Conservation (phyloP, 441 rosid species). For the Metrosideros polymorpha region DNA sequence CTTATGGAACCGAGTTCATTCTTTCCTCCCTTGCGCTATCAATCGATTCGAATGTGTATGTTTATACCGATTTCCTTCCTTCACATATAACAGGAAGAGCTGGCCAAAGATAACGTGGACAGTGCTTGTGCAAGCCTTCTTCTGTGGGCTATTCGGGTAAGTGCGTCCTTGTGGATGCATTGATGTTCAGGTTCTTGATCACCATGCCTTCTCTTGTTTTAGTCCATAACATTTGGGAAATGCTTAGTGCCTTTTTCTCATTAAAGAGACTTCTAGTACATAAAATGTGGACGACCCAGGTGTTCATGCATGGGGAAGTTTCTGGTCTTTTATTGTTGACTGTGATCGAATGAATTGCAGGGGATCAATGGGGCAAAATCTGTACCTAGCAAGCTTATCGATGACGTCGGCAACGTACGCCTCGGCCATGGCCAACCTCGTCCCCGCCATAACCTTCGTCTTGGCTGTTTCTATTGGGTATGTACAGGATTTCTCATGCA, state of each 20-base stretch:
- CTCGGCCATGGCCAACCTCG: conserved; percentile 31
- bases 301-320: background rate
- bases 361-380: conserved; percentile 27
- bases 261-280: background rate
- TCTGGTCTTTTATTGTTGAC: background rate
- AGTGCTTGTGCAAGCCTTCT: conserved; percentile 3
- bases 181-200: background rate
- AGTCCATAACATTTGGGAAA: background rate
- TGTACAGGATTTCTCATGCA: background rate
- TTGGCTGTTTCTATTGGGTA: conserved; percentile 35
- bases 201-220: background rate
- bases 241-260: background rate
- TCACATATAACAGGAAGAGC: background rate
- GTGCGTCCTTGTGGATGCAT: background rate
- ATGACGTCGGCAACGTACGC: conserved; percentile 48
- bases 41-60: background rate
- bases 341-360: conserved; percentile 10
- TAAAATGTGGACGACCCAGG: background rate
- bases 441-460: conserved; percentile 33
- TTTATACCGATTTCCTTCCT: background rate
- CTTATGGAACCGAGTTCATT: background rate
- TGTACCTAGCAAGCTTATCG: conserved; percentile 24
- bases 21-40: background rate
- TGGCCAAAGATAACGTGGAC: conserved; percentile 5
- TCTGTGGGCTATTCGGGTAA: conserved; percentile 9